Conservation (phyloP, 2,329 filamentous ascomycete species). For the Elsinoe necatrix region DNA sequence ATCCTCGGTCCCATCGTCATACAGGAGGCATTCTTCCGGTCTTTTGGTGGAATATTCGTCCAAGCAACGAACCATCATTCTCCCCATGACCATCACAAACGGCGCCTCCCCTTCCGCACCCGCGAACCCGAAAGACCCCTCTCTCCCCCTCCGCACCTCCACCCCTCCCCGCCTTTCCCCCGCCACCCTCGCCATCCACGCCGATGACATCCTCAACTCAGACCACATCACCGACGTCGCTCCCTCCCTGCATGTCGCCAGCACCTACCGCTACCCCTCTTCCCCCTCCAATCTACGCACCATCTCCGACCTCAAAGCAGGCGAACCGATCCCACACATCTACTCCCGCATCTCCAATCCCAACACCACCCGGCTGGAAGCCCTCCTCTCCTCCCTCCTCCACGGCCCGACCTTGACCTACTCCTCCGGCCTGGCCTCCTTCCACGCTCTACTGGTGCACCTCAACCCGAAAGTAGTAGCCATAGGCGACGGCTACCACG, state of each 20-base stretch:
- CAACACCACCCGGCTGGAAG: slow-evolving; percentile 76
- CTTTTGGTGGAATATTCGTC: too few relatives aligned
- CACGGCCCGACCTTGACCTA: slow-evolving; percentile 67
- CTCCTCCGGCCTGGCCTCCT: slow-evolving; percentile 73
- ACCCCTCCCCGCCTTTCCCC: slow-evolving; percentile 21
- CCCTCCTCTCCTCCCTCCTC: slow-evolving; percentile 66
- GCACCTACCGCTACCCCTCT: slow-evolving; percentile 73
- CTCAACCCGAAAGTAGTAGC: slow-evolving; percentile 76
- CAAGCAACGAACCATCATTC: too few relatives aligned
- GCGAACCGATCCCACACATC: slow-evolving; percentile 56
- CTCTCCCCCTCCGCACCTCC: slow-evolving; percentile 1
- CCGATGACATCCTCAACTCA: slow-evolving; percentile 29
- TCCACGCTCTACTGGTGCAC: slow-evolving; percentile 78
- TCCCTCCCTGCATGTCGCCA: slow-evolving; percentile 81
- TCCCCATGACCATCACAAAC: neutral
- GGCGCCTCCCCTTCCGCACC: neutral
- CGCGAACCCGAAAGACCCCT: neutral
- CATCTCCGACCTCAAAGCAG: slow-evolving; percentile 29
- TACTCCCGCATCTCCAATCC: slow-evolving; percentile 76
- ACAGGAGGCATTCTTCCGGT: too few relatives aligned
- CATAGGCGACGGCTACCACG: slow-evolving; percentile 83
- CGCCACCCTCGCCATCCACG: slow-evolving; percentile 29
- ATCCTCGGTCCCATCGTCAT: too few relatives aligned
- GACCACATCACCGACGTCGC: slow-evolving; percentile 58
- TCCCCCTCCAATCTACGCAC: slow-evolving; percentile 59